These are phyloP conservation scores for Ceratocystis cacaofunesta DNA, from an alignment of 2,329 filamentous ascomycete species.

Conservation along the genomic window DNA sequence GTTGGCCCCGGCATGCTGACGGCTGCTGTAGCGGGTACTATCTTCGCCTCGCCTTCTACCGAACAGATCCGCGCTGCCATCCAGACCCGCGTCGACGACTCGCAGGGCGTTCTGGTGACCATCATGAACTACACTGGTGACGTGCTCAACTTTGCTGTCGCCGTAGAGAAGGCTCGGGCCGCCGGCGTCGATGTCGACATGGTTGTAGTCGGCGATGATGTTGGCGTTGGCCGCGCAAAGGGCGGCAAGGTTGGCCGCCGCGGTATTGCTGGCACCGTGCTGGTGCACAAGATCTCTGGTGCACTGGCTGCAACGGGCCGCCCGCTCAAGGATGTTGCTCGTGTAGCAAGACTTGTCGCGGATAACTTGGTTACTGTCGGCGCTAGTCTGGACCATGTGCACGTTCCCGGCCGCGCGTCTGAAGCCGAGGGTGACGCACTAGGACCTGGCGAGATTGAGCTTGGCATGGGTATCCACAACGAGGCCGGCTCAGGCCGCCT, in stretches of 20 bases:
- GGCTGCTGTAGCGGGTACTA: constrained; percentile 72
- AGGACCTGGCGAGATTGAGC: constrained; percentile 41
- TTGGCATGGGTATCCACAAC: constrained; percentile 70
- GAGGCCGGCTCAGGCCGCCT: constrained; percentile 43
- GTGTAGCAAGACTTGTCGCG: constrained; percentile 55
- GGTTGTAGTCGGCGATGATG: constrained; percentile 84
- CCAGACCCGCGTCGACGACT: constrained; percentile 53
- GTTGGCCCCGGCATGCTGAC: constrained; percentile 69
- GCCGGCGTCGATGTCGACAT: constrained; percentile 67
- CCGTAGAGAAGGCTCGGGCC: constrained; percentile 78
- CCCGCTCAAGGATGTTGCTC: constrained; percentile 54
- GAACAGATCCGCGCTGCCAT: constrained; percentile 72
- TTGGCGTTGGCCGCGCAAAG: constrained; percentile 66
- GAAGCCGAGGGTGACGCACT: constrained; percentile 39
- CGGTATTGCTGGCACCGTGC: constrained; percentile 79
- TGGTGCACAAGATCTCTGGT: constrained; percentile 82
- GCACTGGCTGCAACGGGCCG: constrained; percentile 61
- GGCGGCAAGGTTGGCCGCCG: constrained; percentile 85
- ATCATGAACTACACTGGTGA: constrained; percentile 94
- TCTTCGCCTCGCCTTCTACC: constrained; percentile 68
- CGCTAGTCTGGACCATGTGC: constrained; percentile 77
- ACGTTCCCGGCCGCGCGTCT: constrained; percentile 61
- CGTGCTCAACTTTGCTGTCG: constrained; percentile 85
- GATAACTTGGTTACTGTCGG: constrained; percentile 74
- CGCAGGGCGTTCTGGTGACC: constrained; percentile 67